These are phyloP conservation scores for Ophiocordyceps sinensis DNA, from an alignment of 2,329 filamentous ascomycete species.

Conservation along the genomic window DNA sequence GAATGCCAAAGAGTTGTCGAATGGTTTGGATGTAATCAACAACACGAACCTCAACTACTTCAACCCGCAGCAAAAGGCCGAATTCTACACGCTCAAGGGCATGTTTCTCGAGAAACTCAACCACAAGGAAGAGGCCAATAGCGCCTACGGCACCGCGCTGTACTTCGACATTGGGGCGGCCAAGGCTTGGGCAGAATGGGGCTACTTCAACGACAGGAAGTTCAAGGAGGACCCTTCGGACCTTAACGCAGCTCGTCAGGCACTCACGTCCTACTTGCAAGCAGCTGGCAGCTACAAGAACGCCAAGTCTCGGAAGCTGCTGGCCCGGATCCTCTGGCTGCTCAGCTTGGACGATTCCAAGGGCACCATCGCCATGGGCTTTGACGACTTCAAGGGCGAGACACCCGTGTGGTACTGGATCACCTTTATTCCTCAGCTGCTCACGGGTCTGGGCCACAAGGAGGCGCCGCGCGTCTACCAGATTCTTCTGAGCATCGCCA, in stretches of 20 bases:
- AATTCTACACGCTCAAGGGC: conserved; percentile 97
- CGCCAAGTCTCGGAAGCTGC: conserved; percentile 84
- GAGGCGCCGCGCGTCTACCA: conserved; percentile 78
- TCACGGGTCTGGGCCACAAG: conserved; percentile 81
- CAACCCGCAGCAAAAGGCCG: conserved; percentile 86
- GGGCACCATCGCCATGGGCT: conserved; percentile 69
- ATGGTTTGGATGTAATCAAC: conserved; percentile 93
- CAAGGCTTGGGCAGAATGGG: conserved; percentile 99
- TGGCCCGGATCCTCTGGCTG: conserved; percentile 88
- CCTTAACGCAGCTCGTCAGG: conserved; percentile 73
- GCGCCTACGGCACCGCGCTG: conserved; percentile 84
- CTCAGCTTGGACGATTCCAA: conserved; percentile 85
- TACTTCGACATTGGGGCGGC: conserved; percentile 93
- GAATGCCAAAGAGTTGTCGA: conserved; percentile 82
- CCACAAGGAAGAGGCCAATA: conserved; percentile 81
- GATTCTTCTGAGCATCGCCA: conserved; percentile 85
- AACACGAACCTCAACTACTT: conserved; percentile 99
- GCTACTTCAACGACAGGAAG: conserved; percentile 89
- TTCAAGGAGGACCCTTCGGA: conserved; percentile 85
- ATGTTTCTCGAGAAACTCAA: conserved; percentile 96
- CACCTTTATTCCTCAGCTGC: conserved; percentile 91
- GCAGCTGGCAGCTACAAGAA: conserved; percentile 95
- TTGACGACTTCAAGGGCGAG: conserved; percentile 94
- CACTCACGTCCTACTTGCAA: conserved; percentile 90
- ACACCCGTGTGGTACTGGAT: conserved; percentile 99